These are phyloP conservation scores for Arthroderma sp. DNA, from an alignment of 2,329 filamentous ascomycete genomes.

Conservation along the genomic window DNA sequence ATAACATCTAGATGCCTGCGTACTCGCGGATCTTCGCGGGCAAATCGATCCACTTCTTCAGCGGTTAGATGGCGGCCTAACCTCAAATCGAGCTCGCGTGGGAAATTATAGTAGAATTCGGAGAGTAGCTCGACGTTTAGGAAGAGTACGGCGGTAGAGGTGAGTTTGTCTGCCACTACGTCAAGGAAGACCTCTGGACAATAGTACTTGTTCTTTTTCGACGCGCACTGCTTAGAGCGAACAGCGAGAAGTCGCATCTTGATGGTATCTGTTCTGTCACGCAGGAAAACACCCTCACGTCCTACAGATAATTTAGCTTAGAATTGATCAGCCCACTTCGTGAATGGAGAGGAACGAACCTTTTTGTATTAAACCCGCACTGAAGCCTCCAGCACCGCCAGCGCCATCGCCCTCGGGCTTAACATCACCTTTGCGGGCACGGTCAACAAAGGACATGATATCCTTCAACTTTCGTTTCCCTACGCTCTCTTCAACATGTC, in stretches of 20 bases:
- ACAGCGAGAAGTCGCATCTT: conserved; percentile 79
- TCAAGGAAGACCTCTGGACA: conserved; percentile 98
- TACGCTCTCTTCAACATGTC: conserved; percentile 59
- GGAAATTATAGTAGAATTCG: conserved; percentile 97
- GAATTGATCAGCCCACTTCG: neutral
- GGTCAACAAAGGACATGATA: conserved; percentile 83
- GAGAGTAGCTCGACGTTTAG: conserved; percentile 91
- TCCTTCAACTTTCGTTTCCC: conserved; percentile 77
- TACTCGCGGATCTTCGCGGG: conserved; percentile 84
- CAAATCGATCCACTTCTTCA: conserved; percentile 76
- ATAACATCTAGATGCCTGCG: conserved; percentile 83
- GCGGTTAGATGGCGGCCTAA: conserved; percentile 69
- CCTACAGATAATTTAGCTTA: conserved; percentile 39
- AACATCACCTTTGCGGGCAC: conserved; percentile 72
- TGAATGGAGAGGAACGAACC: conserved; percentile 42
- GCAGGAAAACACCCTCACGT: conserved; percentile 84
- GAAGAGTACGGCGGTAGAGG: conserved; percentile 89
- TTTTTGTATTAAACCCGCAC: conserved; percentile 66
- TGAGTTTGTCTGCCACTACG: conserved; percentile 86
- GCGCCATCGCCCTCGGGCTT: conserved; percentile 69
- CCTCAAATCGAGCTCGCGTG: conserved; percentile 74
- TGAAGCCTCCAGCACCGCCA: conserved; percentile 87
- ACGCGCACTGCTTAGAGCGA: conserved; percentile 79
- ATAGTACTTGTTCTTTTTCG: conserved; percentile 80
- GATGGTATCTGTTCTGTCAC: conserved; percentile 78